phyloP scores from a whole-genome alignment of 352 stramenopile genomes.

The Globisporangium megalacanthum region DNA sequence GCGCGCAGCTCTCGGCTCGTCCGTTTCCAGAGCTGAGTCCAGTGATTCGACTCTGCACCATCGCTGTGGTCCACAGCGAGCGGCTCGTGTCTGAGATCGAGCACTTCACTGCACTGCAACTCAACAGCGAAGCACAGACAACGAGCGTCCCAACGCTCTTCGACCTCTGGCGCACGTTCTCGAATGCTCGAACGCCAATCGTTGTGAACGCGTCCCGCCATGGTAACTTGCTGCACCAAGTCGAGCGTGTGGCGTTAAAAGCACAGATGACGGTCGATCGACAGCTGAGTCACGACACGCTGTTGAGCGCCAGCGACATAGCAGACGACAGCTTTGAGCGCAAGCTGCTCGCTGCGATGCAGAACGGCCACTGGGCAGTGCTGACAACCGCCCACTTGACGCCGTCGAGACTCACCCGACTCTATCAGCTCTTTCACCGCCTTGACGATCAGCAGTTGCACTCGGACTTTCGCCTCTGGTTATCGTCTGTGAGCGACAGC shows the following conservation, averaged over 20 bases:
- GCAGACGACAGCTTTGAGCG: constrained; percentile 25
- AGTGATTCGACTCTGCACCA: constrained; percentile 21
- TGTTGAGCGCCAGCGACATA: not conserved
- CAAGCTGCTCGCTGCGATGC: constrained; percentile 27
- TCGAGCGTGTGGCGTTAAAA: constrained; percentile 21
- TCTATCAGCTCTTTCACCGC: constrained; percentile 27
- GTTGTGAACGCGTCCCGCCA: constrained; percentile 23
- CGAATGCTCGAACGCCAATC: constrained; percentile 23
- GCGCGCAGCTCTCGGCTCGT: not conserved
- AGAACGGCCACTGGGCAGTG: constrained; percentile 53
- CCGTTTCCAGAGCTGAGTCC: constrained; percentile 3
- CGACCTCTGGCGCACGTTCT: constrained; percentile 35
- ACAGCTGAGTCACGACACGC: constrained; percentile 5
- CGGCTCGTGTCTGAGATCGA: constrained; percentile 27
- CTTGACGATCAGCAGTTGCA: constrained; percentile 27
- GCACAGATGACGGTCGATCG: constrained; percentile 31
- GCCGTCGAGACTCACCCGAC: constrained; percentile 12
- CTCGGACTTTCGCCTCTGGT: constrained; percentile 61
- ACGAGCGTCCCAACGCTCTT: constrained; percentile 1
- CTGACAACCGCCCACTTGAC: constrained; percentile 30
- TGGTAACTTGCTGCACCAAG: constrained; percentile 30
- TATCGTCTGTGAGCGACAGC: constrained; percentile 17
- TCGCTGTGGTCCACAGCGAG: constrained; percentile 18
- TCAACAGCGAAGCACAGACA: not conserved
- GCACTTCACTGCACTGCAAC: constrained; percentile 9